Percentiles rank a stretch among this genome's conserved stretches.
phyloP scores from a whole-genome alignment of 176 grass and related monocot species.

The Saccharum officinarum region DNA sequence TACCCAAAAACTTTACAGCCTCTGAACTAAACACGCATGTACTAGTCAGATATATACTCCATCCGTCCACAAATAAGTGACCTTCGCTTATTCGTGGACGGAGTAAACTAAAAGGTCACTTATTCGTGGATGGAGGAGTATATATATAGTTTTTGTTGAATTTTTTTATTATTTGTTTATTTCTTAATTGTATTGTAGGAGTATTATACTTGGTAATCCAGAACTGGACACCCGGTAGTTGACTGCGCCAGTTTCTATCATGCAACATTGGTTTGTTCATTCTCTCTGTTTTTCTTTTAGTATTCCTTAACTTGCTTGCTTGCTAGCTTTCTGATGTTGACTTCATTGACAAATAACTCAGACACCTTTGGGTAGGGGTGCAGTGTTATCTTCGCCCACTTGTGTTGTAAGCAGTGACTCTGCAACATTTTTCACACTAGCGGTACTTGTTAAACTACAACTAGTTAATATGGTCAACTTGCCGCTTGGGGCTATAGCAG shows the following conservation, averaged over 20 bases:
- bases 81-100: too few relatives aligned
- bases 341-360: conserved; percentile 16
- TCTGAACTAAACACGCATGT: too few relatives aligned
- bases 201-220: neutral
- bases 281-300: neutral
- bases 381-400: conserved; percentile 10
- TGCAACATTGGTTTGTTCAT: neutral
- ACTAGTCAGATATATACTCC: too few relatives aligned
- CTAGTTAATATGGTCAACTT: conserved; percentile 9
- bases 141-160: neutral
- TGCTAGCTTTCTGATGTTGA: conserved; percentile 36
- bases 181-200: neutral
- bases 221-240: neutral
- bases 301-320: neutral
- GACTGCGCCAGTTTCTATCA: conserved; percentile 25
- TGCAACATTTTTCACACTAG: neutral
- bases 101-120: too few relatives aligned
- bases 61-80: too few relatives aligned
- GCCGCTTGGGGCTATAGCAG: neutral
- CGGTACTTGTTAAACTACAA: neutral
- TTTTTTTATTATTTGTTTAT: neutral
- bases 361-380: neutral
- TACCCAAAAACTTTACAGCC: too few relatives aligned
- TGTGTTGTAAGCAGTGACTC: neutral
- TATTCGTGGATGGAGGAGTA: too few relatives aligned